Conservation (phyloP, 2,329 filamentous ascomycete genomes). For the Verticillium zaregamsianum region DNA sequence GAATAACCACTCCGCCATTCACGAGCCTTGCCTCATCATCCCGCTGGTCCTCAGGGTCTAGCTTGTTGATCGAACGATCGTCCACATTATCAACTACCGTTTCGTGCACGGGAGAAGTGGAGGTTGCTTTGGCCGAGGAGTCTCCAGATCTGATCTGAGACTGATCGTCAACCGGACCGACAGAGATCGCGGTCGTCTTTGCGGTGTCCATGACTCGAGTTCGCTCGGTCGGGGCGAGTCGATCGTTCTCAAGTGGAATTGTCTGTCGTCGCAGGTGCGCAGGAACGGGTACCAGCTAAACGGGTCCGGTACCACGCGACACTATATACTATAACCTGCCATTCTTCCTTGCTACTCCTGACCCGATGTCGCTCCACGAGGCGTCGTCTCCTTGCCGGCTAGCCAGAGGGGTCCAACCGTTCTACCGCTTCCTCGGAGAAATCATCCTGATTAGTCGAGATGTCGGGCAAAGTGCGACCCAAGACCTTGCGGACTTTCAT, state of each 20-base stretch:
- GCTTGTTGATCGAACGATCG: neutral
- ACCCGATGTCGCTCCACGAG: neutral
- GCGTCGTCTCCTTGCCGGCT: neutral
- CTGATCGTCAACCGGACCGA: neutral
- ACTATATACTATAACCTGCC: neutral
- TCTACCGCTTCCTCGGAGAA: neutral
- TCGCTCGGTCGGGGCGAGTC: neutral
- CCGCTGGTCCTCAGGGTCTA: neutral
- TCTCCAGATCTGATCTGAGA: neutral
- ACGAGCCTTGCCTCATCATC: conserved; percentile 5
- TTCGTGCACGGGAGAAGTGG: neutral
- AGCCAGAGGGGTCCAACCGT: neutral
- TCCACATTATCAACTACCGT: neutral
- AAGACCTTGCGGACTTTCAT: neutral
- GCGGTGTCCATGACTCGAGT: neutral
- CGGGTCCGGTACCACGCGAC: neutral
- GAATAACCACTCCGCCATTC: conserved; percentile 3
- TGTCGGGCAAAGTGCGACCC: neutral
- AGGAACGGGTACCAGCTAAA: neutral
- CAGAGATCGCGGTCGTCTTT: neutral
- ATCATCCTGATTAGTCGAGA: neutral
- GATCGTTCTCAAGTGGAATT: neutral
- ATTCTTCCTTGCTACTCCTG: neutral
- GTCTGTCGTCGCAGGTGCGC: neutral
- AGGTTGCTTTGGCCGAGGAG: neutral